Base-by-base conservation (phyloP, 768 basidiomycete genomes). In the Pholiota molesta region DNA sequence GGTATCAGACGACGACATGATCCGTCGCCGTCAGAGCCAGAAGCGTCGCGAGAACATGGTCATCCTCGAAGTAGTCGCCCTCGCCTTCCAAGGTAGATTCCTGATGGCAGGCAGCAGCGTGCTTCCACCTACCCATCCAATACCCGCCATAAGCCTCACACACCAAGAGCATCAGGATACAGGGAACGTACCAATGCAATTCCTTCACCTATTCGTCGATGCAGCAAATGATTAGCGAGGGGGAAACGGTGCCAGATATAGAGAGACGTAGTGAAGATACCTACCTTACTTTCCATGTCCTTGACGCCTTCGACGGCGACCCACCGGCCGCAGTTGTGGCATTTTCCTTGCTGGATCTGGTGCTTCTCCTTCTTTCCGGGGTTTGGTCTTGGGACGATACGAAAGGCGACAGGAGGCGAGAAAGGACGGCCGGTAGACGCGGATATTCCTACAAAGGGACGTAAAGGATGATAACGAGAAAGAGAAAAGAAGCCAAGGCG, bases 261-360 rank as follows among this genome's bases (percentile, higher is more conserved):
- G 21, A n/a, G 63, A 26, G 4, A 26, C 26, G 11, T 2, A 11
- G 35, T 37, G 10, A 37, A 13, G 19, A 19, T 54, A 86, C 91
- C 82, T 54, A 86, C 91, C 82, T 93, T 92, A 59, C 84, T 82
- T 52, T 90, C 86, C 55, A 90, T 81, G 65, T 86, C 82, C 75
- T 93, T 94, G 59, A 90, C 73, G 8, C 91, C 89, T 69, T 94
- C 87, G 5, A 94, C 75, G 0, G 82, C 73, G 19, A 92, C 75
- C 92, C 92, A 95, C 64, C 83, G 84, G 23, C 72, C 68, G 73
- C 93, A 95, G 66, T 84, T 85, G 77, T 94, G 92, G 66, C 93
- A 95, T 66, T 83, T 86, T 2, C 91, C 93, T 66, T 94, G 85
- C 47, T 83, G 77, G 62, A 93, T 80, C 28, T 75, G 66, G 0